phyloP scores from a whole-genome alignment of 2,329 filamentous ascomycete species.

The Lasiodiplodia hormozganensis region DNA sequence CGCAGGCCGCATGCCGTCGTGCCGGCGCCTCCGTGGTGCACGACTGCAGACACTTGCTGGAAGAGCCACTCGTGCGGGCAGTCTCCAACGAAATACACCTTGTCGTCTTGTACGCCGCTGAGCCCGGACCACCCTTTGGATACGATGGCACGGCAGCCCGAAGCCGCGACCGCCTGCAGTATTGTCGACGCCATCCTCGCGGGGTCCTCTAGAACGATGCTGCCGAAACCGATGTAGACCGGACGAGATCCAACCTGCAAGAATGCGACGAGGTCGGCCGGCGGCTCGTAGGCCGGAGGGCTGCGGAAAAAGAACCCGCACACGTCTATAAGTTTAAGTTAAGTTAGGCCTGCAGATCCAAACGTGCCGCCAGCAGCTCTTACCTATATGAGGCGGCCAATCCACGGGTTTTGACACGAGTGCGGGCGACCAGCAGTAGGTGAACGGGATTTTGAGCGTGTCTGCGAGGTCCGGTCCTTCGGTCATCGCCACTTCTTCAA shows the following conservation, averaged over 20 bases:
- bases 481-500: constrained; percentile 48
- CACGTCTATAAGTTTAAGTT: constrained; percentile 32
- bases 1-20: constrained; percentile 63
- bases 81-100: constrained; percentile 61
- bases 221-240: constrained; percentile 64
- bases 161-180: constrained; percentile 54
- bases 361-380: too few species aligned
- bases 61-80: constrained; percentile 66
- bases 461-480: constrained; percentile 48
- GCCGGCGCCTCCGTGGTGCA: constrained; percentile 67
- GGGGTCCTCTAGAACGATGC: constrained; percentile 63
- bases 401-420: constrained; percentile 51
- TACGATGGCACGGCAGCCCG: constrained; percentile 55
- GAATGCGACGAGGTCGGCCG: constrained; percentile 51
- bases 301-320: constrained; percentile 57
- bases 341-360: constrained; percentile 27
- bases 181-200: constrained; percentile 49
- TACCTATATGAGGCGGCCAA: constrained; percentile 48
- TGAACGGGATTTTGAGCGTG: constrained; percentile 50
- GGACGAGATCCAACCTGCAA: constrained; percentile 56
- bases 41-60: constrained; percentile 60
- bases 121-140: constrained; percentile 62
- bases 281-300: constrained; percentile 46
- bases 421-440: constrained; percentile 55
- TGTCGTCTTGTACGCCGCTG: constrained; percentile 43